Base-by-base conservation (phyloP, 2,329 filamentous ascomycete species). In the Nakataea oryzae region DNA sequence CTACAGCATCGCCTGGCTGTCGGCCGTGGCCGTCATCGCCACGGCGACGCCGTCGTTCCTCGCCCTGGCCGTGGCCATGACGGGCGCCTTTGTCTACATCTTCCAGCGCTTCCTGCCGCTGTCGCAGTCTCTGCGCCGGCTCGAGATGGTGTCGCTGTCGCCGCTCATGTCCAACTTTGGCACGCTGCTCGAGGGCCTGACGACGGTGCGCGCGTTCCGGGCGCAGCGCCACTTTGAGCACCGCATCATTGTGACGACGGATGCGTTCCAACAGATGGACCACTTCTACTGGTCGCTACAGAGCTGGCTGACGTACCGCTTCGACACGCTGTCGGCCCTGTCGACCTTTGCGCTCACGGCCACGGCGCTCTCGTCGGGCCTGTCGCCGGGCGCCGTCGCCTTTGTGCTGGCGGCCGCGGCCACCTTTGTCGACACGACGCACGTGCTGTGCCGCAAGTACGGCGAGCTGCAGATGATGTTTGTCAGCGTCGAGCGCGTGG, bases 281-380 rank as follows among this genome's bases (percentile, higher is more conserved):
- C 93, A 97, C 72, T 96, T 96, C 75, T 96, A 96, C 75, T 96
- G 92, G 89, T 90, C 87, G 63, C 80, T 96, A 56, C 91, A 96
- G 66, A 85, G 86, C 9, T 96, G 92, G 92, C 79, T 96, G 2
- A 86, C 87, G 71, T 91, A 89, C 69, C 86, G 92, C 14, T 93
- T 95, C 62, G 87, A 91, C 67, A 74, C 79, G 11, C 75, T 93
- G 7, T 91, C 91, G 0, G 89, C 88, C 0, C 71, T 83, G 3
- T 90, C 90, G 9, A 91, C 89, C 0, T 89, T 93, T 63, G 75
- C 85, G 0, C 76, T 96, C 60, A 90, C 91, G 1, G 72, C 87
- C 1, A 81, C 93, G 12, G 92, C 92, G 17, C 77, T 96, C 7
- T 88, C 86, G 68, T 87, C 86, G 0, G 82, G 85, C n/a, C 82